Conservation (phyloP, 208 protist species). For the Strigomonas culicis region DNA sequence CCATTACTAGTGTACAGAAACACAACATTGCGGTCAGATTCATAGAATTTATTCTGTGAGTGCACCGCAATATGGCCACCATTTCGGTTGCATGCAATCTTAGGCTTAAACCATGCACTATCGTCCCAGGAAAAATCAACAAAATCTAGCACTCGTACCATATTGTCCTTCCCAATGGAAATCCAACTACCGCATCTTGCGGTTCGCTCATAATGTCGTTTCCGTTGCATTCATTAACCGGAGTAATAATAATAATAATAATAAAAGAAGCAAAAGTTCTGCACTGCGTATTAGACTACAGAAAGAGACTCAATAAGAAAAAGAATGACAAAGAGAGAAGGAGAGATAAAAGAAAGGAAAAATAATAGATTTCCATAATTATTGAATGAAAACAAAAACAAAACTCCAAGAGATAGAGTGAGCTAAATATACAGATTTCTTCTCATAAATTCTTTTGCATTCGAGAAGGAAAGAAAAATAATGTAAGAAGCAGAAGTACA, state of each 20-base stretch:
- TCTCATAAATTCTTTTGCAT: background rate
- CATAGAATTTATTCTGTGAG: conserved; percentile 3
- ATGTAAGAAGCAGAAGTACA: background rate
- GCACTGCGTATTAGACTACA: background rate
- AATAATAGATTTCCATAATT: background rate
- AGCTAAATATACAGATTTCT: conserved; percentile 8
- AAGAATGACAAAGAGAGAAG: background rate
- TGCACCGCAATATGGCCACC: conserved; percentile 27
- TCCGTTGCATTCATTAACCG: conserved; percentile 28
- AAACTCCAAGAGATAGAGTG: conserved; percentile 7
- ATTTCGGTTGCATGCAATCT: conserved; percentile 38
- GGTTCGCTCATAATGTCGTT: conserved; percentile 36
- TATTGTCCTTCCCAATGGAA: conserved; percentile 39
- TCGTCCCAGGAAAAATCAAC: conserved; percentile 17
- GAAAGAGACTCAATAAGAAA: background rate
- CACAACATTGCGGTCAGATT: conserved; percentile 9
- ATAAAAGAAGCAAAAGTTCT: background rate
- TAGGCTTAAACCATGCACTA: conserved; percentile 19
- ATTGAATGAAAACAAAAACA: background rate
- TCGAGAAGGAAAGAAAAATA: conserved; percentile 12
- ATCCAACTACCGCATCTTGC: conserved; percentile 57
- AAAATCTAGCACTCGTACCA: conserved; percentile 62
- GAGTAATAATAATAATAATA: background rate
- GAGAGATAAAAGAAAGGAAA: background rate
- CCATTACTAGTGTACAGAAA: conserved; percentile 25